A percentile compares a stretch with the other conserved stretches of the same genome.
phyloP scores from a whole-genome alignment of 2,329 filamentous ascomycete genomes.

The Onygena corvina region DNA sequence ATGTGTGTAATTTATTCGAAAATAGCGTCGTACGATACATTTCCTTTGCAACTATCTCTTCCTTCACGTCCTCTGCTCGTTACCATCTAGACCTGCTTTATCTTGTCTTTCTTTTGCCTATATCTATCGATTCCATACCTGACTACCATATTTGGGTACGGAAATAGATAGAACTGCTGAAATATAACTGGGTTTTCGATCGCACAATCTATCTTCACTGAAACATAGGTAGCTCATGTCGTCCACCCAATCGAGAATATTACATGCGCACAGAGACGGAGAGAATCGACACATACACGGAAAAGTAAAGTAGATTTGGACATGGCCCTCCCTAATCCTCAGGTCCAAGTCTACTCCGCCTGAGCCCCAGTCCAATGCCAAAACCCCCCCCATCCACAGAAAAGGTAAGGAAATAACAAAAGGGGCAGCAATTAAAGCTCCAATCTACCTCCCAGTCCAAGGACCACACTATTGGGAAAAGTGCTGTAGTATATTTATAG shows the following conservation, averaged over 20 bases:
- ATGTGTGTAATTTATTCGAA: conserved; percentile 6
- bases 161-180: too few species aligned
- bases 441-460: not conserved
- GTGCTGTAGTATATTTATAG: conserved; percentile 4
- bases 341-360: conserved; percentile 1
- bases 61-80: not conserved
- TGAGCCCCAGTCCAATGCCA: conserved; percentile 1
- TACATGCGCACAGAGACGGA: not conserved
- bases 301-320: not conserved
- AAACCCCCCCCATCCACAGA: not conserved
- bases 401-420: not conserved
- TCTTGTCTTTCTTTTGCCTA: not conserved
- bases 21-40: not conserved
- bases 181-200: not conserved
- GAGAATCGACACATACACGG: not conserved
- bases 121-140: too few species aligned
- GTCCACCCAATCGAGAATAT: not conserved
- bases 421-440: not conserved
- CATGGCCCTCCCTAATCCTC: not conserved
- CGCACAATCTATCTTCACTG: not conserved
- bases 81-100: not conserved
- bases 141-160: too few species aligned
- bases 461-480: not conserved
- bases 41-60: not conserved
- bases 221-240: not conserved